These are phyloP conservation scores for Claviceps purpurea DNA, from an alignment of 2,329 filamentous ascomycete species.

Conservation along the genomic window DNA sequence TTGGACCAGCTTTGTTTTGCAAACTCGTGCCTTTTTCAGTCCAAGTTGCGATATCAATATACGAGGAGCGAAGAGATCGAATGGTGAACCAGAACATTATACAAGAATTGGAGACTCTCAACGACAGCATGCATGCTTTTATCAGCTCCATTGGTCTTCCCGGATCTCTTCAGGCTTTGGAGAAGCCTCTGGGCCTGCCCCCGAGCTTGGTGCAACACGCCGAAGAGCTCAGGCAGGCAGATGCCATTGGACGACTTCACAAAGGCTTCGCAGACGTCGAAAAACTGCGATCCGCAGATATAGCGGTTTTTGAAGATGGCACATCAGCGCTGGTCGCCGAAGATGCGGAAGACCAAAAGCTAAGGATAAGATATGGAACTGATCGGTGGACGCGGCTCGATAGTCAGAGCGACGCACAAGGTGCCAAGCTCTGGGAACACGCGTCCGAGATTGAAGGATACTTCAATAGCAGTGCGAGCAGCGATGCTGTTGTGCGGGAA, in stretches of 20 bases:
- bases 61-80: conserved; percentile 82
- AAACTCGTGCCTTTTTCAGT: conserved; percentile 93
- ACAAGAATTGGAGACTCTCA: conserved; percentile 69
- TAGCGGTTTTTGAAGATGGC: conserved; percentile 70
- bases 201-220: conserved; percentile 77
- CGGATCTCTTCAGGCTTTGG: conserved; percentile 82
- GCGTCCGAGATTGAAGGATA: conserved; percentile 75
- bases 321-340: conserved; percentile 66
- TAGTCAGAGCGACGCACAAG: conserved; percentile 53
- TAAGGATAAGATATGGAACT: conserved; percentile 70
- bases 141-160: conserved; percentile 76
- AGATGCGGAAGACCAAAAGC: conserved; percentile 65
- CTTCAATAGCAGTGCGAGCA: conserved; percentile 50
- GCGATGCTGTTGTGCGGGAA: conserved; percentile 51
- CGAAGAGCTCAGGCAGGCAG: conserved; percentile 84
- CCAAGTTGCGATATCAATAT: conserved; percentile 88
- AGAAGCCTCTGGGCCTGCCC: conserved; percentile 85
- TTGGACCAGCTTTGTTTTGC: conserved; percentile 75
- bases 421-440: conserved; percentile 58
- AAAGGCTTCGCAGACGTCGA: conserved; percentile 78
- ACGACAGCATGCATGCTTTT: conserved; percentile 63
- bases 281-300: conserved; percentile 72
- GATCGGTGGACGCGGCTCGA: conserved; percentile 66
- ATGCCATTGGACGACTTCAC: conserved; percentile 65
- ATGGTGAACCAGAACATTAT: conserved; percentile 81